A percentile compares a stretch with the other conserved stretches of the same genome.
phyloP scores from a whole-genome alignment of 805 yeast genomes.

The Phaffomyces opuntiae region DNA sequence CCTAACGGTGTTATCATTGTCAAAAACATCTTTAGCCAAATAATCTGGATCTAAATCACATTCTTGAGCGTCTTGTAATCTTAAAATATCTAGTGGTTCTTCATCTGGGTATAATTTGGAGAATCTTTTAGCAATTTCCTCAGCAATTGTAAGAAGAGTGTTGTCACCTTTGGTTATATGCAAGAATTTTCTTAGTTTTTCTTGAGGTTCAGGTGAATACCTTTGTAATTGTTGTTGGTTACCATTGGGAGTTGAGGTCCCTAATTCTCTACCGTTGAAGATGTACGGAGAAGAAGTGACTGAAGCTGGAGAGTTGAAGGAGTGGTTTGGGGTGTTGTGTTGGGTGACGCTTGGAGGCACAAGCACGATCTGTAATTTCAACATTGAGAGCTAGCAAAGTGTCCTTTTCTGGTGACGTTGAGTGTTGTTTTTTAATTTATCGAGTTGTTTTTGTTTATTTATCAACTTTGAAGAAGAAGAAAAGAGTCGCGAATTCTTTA shows the following conservation, averaged over 20 bases:
- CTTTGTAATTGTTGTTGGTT: slow-evolving; percentile 1
- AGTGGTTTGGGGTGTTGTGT: slow-evolving; percentile 7
- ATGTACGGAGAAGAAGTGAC: slow-evolving; percentile 8
- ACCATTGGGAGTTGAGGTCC: slow-evolving; percentile 9
- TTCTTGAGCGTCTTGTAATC: slow-evolving; percentile 56
- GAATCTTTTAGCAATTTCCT: slow-evolving; percentile 50
- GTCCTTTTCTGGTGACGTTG: no score
- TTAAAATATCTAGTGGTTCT: slow-evolving; percentile 45
- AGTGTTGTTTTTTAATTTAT: no score
- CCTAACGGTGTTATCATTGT: slow-evolving; percentile 37
- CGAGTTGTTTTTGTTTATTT: background rate
- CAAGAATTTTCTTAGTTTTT: slow-evolving; percentile 45
- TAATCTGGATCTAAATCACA: slow-evolving; percentile 83
- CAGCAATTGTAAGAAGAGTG: slow-evolving; percentile 41
- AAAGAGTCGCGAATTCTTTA: background rate
- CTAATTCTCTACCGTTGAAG: slow-evolving; percentile 3
- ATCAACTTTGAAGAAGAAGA: background rate
- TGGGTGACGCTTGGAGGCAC: slow-evolving; percentile 33
- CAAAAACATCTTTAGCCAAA: slow-evolving; percentile 56
- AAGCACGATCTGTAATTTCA: slow-evolving; percentile 28
- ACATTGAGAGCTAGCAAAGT: background rate
- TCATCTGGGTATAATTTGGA: slow-evolving; percentile 59
- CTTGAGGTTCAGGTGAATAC: slow-evolving; percentile 21
- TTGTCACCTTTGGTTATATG: slow-evolving; percentile 49
- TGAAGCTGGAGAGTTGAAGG: background rate